A percentile compares a stretch with the other conserved stretches of the same genome.
phyloP scores from a whole-genome alignment of 2,329 filamentous ascomycete genomes.

The Aspergillus phoenicis region DNA sequence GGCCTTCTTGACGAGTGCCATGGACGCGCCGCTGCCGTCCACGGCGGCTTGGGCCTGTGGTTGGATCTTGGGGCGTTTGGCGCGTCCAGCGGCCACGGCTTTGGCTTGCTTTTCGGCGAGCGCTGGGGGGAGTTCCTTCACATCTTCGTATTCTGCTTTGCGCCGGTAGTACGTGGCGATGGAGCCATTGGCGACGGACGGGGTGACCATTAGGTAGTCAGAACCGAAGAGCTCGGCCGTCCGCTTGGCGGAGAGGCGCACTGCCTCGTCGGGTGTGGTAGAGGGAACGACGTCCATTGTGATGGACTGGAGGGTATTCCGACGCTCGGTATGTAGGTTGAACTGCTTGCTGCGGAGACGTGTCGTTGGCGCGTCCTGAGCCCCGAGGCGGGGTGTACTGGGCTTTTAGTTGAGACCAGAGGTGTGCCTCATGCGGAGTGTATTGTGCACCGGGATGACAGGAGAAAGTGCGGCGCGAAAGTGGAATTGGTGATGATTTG shows the following conservation, averaged over 20 bases:
- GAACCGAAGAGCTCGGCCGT: conserved; percentile 52
- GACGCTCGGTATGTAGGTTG: neutral
- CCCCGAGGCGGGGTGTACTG: conserved; percentile 7
- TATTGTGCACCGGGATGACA: neutral
- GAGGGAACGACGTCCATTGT: conserved; percentile 38
- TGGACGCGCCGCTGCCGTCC: conserved; percentile 52
- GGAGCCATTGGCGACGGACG: conserved; percentile 46
- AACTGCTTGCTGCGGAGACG: conserved; percentile 7
- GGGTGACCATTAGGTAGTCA: conserved; percentile 49
- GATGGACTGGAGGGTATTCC: neutral
- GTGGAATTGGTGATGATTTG: neutral
- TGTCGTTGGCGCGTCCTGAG: conserved; percentile 24
- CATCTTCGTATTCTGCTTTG: conserved; percentile 71
- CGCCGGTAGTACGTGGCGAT: conserved; percentile 50
- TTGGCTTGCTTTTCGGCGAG: conserved; percentile 78
- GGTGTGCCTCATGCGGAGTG: neutral
- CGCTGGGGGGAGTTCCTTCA: conserved; percentile 74
- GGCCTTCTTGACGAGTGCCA: conserved; percentile 56
- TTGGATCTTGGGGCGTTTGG: conserved; percentile 62
- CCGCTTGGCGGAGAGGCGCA: conserved; percentile 48
- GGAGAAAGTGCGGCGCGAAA: neutral
- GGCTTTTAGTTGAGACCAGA: neutral
- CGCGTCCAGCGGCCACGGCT: conserved; percentile 61
- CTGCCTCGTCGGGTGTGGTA: conserved; percentile 39
- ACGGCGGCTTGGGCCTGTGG: conserved; percentile 56